Evolutionary conservation across 768 basidiomycete species (phyloP).

Genomic region (Daedaleopsis nitida): DNA sequence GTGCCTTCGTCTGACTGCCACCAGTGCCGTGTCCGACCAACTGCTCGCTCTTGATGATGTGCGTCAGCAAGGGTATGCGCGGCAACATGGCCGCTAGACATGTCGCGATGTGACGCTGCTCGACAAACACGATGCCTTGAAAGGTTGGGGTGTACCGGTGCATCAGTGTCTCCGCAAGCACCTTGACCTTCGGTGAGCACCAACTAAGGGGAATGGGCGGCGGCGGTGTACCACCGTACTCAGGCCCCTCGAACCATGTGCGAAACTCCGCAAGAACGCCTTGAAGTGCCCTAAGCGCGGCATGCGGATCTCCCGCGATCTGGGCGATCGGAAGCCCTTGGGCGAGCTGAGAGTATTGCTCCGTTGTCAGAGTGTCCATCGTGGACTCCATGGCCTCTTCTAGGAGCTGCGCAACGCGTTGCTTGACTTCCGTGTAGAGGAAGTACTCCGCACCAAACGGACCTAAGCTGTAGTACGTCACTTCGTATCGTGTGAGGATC

Average conservation of each 20-base stretch:
- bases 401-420: slow-evolving; percentile 46
- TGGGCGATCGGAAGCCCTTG: neutral
- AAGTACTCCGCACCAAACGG: slow-evolving; percentile 77
- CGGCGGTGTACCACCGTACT: slow-evolving; percentile 37
- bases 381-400: slow-evolving; percentile 26
- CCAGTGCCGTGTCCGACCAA: slow-evolving; percentile 71
- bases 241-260: slow-evolving; percentile 36
- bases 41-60: slow-evolving; percentile 59
- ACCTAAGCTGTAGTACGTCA: slow-evolving; percentile 65
- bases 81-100: slow-evolving; percentile 68
- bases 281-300: slow-evolving; percentile 50
- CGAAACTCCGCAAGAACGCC: slow-evolving; percentile 49
- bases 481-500: slow-evolving; percentile 62
- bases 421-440: slow-evolving; percentile 60
- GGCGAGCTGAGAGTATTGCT: slow-evolving; percentile 3
- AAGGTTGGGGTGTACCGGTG: slow-evolving; percentile 56
- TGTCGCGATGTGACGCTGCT: slow-evolving; percentile 79
- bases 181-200: slow-evolving; percentile 73
- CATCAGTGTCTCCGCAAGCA: slow-evolving; percentile 62
- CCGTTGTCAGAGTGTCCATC: slow-evolving; percentile 26
- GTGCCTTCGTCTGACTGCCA: slow-evolving; percentile 34
- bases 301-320: slow-evolving; percentile 22
- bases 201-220: slow-evolving; percentile 54
- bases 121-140: slow-evolving; percentile 86
- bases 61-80: slow-evolving; percentile 56